Conservation (phyloP, 2,329 filamentous ascomycete genomes). For the Colletotrichum sublineola region DNA sequence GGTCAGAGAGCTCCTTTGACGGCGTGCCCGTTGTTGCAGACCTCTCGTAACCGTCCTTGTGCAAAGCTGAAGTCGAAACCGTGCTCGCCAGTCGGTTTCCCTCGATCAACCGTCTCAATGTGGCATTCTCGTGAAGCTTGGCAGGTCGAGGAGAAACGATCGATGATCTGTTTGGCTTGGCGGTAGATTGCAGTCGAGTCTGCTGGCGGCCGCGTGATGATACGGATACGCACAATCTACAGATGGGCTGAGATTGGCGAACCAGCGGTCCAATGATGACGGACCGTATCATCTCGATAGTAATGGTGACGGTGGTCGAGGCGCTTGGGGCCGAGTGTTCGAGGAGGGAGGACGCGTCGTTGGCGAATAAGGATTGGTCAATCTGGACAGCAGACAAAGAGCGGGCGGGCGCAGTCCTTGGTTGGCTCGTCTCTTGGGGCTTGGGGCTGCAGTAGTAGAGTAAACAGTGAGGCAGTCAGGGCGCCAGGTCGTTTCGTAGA, state of each 20-base stretch:
- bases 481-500: constrained; percentile 6
- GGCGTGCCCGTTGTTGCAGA: constrained; percentile 16
- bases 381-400: constrained; percentile 4
- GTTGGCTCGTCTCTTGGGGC: constrained; percentile 9
- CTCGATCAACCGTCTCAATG: constrained; percentile 25
- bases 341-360: constrained; percentile 11
- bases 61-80: constrained; percentile 9
- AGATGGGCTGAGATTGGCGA: constrained; percentile 52
- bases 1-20: constrained; percentile 51
- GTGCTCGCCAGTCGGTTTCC: constrained; percentile 30
- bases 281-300: constrained; percentile 54
- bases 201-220: constrained; percentile 41
- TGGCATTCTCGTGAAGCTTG: constrained; percentile 28
- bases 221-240: constrained; percentile 59
- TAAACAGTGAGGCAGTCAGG: constrained; percentile 7
- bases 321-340: constrained; percentile 10
- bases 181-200: constrained; percentile 38
- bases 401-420: constrained; percentile 14
- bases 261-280: constrained; percentile 45
- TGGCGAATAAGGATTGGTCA: constrained; percentile 22
- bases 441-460: constrained; percentile 23
- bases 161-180: constrained; percentile 40
- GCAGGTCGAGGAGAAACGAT: constrained; percentile 35
- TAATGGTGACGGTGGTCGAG: constrained; percentile 2
- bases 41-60: constrained; percentile 25